A percentile compares a stretch with the other conserved stretches of the same genome.
phyloP scores from a whole-genome alignment of 129 eudicot genomes.

The Tagetes patula region DNA sequence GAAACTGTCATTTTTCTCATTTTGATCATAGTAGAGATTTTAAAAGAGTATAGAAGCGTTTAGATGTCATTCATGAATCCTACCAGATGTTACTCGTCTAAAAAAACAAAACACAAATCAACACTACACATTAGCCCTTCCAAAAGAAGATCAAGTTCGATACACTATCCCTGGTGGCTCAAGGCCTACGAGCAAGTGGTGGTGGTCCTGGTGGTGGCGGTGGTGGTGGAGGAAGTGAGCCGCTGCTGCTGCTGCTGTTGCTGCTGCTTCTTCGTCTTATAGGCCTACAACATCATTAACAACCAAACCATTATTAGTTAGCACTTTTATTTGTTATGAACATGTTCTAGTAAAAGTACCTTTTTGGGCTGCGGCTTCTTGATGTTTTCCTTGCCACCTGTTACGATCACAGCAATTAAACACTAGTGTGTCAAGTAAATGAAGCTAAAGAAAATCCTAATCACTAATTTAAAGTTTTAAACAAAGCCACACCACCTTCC shows the following conservation, averaged over 20 bases:
- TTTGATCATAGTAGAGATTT: background rate
- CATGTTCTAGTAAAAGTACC: slow-evolving; percentile 35
- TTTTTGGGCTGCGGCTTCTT: slow-evolving; percentile 86
- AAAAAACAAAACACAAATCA: slow-evolving; percentile 19
- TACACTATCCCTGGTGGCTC: slow-evolving; percentile 15
- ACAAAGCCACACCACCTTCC: slow-evolving; percentile 48
- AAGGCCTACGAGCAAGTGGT: slow-evolving; percentile 67
- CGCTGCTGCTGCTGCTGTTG: slow-evolving; percentile 73
- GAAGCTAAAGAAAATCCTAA: background rate
- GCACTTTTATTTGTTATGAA: background rate
- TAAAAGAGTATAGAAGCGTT: background rate
- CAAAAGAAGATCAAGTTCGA: background rate
- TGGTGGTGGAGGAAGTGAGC: slow-evolving; percentile 65
- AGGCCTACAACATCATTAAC: slow-evolving; percentile 44
- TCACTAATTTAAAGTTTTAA: too few species aligned
- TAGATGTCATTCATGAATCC: background rate
- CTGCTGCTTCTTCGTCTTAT: slow-evolving; percentile 57
- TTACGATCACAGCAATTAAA: background rate
- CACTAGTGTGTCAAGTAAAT: background rate
- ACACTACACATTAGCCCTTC: slow-evolving; percentile 3
- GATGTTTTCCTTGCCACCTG: slow-evolving; percentile 69
- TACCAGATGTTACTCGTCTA: slow-evolving; percentile 10
- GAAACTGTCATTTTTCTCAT: background rate
- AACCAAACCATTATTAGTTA: background rate
- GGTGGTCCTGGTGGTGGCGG: slow-evolving; percentile 65